A percentile compares a stretch with the other conserved stretches of the same genome.
phyloP scores from a whole-genome alignment of 768 basidiomycete species.

The Suillus paluster region DNA sequence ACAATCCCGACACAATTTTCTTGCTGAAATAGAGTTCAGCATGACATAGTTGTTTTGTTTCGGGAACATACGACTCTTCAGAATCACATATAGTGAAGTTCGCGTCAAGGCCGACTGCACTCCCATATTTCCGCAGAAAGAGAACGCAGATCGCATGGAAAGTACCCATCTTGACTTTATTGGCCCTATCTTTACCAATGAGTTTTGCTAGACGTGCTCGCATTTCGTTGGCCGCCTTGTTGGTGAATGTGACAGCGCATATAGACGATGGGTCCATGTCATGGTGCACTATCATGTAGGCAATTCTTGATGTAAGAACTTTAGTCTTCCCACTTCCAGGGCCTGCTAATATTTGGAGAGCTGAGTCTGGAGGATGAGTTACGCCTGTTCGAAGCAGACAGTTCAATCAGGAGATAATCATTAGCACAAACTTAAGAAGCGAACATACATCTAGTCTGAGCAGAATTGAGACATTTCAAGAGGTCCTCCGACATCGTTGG shows the following conservation, averaged over 20 bases:
- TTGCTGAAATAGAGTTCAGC: slow-evolving; percentile 48
- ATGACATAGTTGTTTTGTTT: slow-evolving; percentile 3
- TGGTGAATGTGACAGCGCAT: slow-evolving; percentile 87
- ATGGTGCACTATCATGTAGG: slow-evolving; percentile 62
- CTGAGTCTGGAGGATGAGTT: slow-evolving; percentile 58
- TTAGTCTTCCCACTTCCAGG: slow-evolving; percentile 80
- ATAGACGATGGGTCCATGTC: slow-evolving; percentile 57
- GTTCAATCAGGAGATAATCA: not conserved
- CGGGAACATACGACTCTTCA: slow-evolving; percentile 63
- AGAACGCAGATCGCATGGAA: slow-evolving; percentile 78
- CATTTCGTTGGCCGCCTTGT: slow-evolving; percentile 92
- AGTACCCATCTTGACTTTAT: slow-evolving; percentile 69
- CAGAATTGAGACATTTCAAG: slow-evolving; percentile 13
- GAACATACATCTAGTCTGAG: slow-evolving; percentile 13
- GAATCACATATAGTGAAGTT: slow-evolving; percentile 87
- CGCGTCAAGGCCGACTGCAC: slow-evolving; percentile 56
- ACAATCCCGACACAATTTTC: slow-evolving; percentile 60
- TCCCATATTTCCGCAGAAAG: slow-evolving; percentile 70
- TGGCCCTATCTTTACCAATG: slow-evolving; percentile 62
- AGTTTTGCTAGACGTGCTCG: slow-evolving; percentile 65
- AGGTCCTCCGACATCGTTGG: slow-evolving; percentile 3
- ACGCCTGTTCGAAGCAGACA: slow-evolving; percentile 53
- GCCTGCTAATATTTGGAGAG: slow-evolving; percentile 83
- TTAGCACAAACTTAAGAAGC: not conserved
- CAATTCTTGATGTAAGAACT: slow-evolving; percentile 72